Evolutionary conservation across 345 rosid species (phyloP).

Genomic region (Brassica incana): DNA sequence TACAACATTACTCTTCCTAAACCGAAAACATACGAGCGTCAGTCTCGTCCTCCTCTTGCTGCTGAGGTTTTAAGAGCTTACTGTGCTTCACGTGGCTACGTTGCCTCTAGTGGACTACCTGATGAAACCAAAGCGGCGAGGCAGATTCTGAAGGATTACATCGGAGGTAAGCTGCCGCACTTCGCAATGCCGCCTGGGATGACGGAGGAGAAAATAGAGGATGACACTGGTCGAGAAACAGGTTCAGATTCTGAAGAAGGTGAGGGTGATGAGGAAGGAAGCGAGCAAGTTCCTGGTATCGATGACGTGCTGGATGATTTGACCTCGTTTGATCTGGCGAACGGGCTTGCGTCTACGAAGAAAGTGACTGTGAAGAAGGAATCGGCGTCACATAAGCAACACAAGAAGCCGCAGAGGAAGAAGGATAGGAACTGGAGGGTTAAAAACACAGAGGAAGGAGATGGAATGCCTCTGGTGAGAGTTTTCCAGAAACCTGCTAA

Average conservation of each 20-base stretch:
- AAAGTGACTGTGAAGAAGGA: constrained; percentile 48
- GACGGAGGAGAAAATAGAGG: constrained; percentile 32
- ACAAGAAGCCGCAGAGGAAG: constrained; percentile 82
- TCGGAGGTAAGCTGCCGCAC: constrained; percentile 85
- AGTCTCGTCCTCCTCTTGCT: constrained; percentile 83
- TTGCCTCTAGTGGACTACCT: constrained; percentile 94
- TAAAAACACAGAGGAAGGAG: constrained; percentile 37
- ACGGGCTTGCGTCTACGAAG: constrained; percentile 59
- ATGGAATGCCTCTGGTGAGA: constrained; percentile 65
- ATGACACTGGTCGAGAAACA: constrained; percentile 22
- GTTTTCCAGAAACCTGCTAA: constrained; percentile 62
- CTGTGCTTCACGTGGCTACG: constrained; percentile 89
- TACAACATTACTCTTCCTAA: constrained; percentile 78
- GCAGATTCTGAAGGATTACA: constrained; percentile 75
- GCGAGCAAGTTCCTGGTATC: constrained; percentile 43
- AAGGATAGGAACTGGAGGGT: constrained; percentile 84
- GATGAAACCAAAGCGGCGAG: constrained; percentile 95
- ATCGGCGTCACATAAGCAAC: constrained; percentile 62
- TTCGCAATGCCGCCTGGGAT: constrained; percentile 73
- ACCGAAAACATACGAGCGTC: constrained; percentile 88
- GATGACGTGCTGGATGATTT: constrained; percentile 71
- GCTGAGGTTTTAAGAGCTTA: constrained; percentile 68
- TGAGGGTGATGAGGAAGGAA: constrained; percentile 21
- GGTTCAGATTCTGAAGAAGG: constrained; percentile 48
- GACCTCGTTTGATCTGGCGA: constrained; percentile 69